Base-by-base conservation (phyloP, 2,329 filamentous ascomycete genomes). In the Nothophaeocryptopus gaeumannii region DNA sequence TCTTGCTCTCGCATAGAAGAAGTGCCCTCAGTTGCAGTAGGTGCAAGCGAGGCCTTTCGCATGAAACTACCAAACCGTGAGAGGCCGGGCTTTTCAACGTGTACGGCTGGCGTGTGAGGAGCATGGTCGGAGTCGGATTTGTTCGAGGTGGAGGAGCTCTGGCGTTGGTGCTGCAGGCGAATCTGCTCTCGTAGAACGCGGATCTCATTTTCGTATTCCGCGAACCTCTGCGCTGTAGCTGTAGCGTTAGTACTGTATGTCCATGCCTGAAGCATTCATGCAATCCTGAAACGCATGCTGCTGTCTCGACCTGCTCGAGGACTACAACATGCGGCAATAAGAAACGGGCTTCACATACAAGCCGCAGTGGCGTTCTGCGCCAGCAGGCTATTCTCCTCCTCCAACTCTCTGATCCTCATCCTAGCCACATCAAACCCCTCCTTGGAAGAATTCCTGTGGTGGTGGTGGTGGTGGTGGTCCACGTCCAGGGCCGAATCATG, bases 121-220 rank as follows among this genome's bases (percentile, higher is more conserved):
- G 45, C 13, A 11, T 48, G 41, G 16, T 50, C 48, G 20, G 20
- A 26, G 13, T 55, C 56, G 11, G 56, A 54, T 16, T 58, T 55
- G 34, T 31, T 48, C 16, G 50, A 53, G n/a, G 50, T 45, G 5
- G 45, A 32, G 16, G 50, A 53, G 45, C 39, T 37, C 11, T 56
- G 55, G 30, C 60, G 60, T 44, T 58, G 39, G 45, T 62, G 58
- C 47, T 60, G 58, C 37, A 61, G 55, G 30, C 63, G 58, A 13
- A 67, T 35, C 59, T 64, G 63, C 70, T 72, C 58, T 38, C 81
- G 81, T 47, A 89, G 74, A 38, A 70, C 74, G 38, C 81, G 75
- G 35, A 90, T 78, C 67, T 90, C 85, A 69, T 89, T 86, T 71
- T 92, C 88, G 75, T 89, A 90, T 72, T 89, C 85, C 63, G 87